Conservation (phyloP, 768 basidiomycete genomes). For the Auriscalpium microsporum region DNA sequence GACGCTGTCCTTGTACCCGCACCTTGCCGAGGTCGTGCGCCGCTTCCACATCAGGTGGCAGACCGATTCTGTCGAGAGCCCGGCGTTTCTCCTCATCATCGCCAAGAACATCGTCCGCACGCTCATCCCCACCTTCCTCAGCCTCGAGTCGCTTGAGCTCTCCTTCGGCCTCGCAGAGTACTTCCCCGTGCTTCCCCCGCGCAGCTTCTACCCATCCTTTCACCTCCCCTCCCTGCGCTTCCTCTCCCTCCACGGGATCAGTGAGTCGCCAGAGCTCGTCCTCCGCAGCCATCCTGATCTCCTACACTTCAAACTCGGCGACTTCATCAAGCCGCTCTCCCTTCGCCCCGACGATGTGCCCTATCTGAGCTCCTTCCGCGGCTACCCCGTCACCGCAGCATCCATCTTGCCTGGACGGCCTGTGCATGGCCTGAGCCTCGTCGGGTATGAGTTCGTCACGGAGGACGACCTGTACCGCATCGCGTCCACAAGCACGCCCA, state of each 20-base stretch:
- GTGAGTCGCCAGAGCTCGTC: slow-evolving; percentile 30
- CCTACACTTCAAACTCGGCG: slow-evolving; percentile 34
- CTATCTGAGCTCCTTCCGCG: slow-evolving; percentile 46
- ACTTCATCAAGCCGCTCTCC: slow-evolving; percentile 33
- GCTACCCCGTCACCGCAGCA: slow-evolving; percentile 50
- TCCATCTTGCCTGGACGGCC: slow-evolving; percentile 53
- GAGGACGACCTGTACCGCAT: slow-evolving; percentile 43
- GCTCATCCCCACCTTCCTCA: slow-evolving; percentile 33
- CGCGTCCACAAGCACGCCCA: slow-evolving; percentile 37
- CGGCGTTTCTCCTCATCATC: slow-evolving; percentile 8
- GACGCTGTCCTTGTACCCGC: slow-evolving; percentile 36
- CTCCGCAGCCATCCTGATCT: slow-evolving; percentile 27
- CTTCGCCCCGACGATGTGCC: slow-evolving; percentile 40
- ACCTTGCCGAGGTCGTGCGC: slow-evolving; percentile 38
- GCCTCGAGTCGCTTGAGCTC: slow-evolving; percentile 50
- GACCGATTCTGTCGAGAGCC: slow-evolving; percentile 27
- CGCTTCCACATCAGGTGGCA: slow-evolving; percentile 50
- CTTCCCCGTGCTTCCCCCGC: slow-evolving; percentile 23
- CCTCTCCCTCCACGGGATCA: slow-evolving; percentile 27
- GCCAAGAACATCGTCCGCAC: slow-evolving; percentile 24
- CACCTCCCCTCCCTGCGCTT: slow-evolving; percentile 22
- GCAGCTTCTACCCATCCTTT: slow-evolving; percentile 24
- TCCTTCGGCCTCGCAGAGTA: slow-evolving; percentile 39
- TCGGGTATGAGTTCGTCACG: slow-evolving; percentile 49
- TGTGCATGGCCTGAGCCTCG: slow-evolving; percentile 45